Conservation (phyloP, 345 rosid genomes). For the Salix purpurea region DNA sequence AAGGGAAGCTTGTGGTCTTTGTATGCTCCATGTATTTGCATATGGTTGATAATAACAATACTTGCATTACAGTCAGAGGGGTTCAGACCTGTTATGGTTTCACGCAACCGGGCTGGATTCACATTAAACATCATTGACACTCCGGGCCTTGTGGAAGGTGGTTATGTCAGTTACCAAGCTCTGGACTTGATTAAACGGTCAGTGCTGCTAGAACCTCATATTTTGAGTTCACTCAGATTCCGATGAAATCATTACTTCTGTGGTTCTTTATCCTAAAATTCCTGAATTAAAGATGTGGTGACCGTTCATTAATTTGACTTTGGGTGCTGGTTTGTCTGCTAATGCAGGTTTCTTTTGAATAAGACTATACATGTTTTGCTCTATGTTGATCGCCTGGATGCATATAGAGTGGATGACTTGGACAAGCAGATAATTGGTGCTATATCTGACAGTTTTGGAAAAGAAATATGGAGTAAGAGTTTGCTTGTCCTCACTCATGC, state of each 20-base stretch:
- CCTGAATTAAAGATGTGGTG: neutral
- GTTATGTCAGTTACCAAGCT: constrained; percentile 73
- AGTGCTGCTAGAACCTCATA: constrained; percentile 5
- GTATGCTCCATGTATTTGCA: neutral
- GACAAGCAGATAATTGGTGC: constrained; percentile 73
- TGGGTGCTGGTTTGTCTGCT: neutral
- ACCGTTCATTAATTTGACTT: neutral
- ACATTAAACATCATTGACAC: constrained; percentile 72
- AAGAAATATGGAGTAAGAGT: constrained; percentile 67
- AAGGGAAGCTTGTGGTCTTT: neutral
- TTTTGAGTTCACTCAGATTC: neutral
- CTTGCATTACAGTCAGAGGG: constrained; percentile 48
- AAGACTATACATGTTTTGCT: constrained; percentile 67
- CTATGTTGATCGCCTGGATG: constrained; percentile 78
- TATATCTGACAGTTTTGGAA: constrained; percentile 68
- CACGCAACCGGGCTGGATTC: constrained; percentile 70
- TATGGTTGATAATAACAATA: neutral
- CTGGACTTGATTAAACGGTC: constrained; percentile 71
- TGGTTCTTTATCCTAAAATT: neutral
- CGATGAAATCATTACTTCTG: neutral
- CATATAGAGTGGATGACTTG: constrained; percentile 79
- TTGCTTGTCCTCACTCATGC: constrained; percentile 87
- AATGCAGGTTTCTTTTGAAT: constrained; percentile 62
- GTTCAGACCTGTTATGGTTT: constrained; percentile 67
- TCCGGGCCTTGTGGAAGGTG: constrained; percentile 84